Base-by-base conservation (phyloP, 768 basidiomycete genomes). In the Lentinula guzmanii region DNA sequence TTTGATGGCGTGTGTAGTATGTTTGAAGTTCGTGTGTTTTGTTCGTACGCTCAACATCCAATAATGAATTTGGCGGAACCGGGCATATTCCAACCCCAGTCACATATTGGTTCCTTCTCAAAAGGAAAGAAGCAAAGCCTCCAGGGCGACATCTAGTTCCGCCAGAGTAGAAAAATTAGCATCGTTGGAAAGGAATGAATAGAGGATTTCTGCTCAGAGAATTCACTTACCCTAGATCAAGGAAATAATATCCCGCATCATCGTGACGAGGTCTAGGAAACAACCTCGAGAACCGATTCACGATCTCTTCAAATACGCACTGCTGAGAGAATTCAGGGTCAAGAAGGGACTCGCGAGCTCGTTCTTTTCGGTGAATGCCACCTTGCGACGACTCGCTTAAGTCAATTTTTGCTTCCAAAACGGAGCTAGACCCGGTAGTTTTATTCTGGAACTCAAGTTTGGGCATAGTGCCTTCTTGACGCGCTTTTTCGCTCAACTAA, bases 121-220 rank as follows among this genome's bases (percentile, higher is more conserved):
- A 46, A 42, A 73, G 68, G 55, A 72, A 72, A 21, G 69, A 69
- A n/a, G 70, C 64, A 52, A 73, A 73, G 1, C 72, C 71, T 39
- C 71, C 72, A 7, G 70, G 72, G 61, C 65, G 69, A 46, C 72
- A 72, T 28, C 72, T 73, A 61, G 4, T 4, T 10, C 3, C 28
- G 28, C 28, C 28, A 28, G 28, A 28, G 28, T 28, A 28, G 28
- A 0, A 4, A 28, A 28, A 28, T 28, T 28, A 28, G 28, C 2
- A 28, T 28, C 28, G 28, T 28, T 28, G 28, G 28, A 28, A 28
- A 28, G 28, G 28, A 28, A 28, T 28, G 28, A 28, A 28, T 28
- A 28, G 28, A 28, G 28, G 28, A 28, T 28, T 28, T 28, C 28
- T 28, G 28, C 28, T 28, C 28, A 28, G 28, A 28, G 28, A 4